Evolutionary conservation across 805 yeast genomes (phyloP).

Genomic region (Monosporozyma unispora): DNA sequence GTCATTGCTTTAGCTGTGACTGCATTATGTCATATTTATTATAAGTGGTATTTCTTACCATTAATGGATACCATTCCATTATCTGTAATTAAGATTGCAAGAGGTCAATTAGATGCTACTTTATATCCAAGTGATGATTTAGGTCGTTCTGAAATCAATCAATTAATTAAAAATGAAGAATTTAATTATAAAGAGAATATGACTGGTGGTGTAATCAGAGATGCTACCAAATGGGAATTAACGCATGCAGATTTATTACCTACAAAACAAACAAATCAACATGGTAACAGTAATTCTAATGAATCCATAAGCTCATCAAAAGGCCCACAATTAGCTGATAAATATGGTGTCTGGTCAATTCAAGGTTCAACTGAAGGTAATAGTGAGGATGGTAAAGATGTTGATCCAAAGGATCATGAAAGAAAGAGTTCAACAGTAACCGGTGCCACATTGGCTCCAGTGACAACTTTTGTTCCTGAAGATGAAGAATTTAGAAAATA

Average conservation of each 20-base stretch:
- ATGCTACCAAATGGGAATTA: slow-evolving; percentile 24
- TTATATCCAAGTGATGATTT: slow-evolving; percentile 55
- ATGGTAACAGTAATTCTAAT: background rate
- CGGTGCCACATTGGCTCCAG: slow-evolving; percentile 1
- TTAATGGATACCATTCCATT: slow-evolving; percentile 62
- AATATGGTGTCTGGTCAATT: background rate
- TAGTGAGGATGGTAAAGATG: slow-evolving; percentile 1
- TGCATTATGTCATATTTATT: slow-evolving; percentile 47
- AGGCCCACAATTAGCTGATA: background rate
- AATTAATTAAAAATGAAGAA: slow-evolving; percentile 36
- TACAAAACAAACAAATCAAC: slow-evolving; percentile 8
- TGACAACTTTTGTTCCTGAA: slow-evolving; percentile 22
- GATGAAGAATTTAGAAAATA: slow-evolving; percentile 21
- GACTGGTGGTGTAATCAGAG: slow-evolving; percentile 22
- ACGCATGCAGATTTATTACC: slow-evolving; percentile 24
- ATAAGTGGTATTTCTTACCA: slow-evolving; percentile 52
- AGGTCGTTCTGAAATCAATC: slow-evolving; percentile 49
- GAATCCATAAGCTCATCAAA: background rate
- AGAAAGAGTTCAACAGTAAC: slow-evolving; percentile 6
- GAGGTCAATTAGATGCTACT: slow-evolving; percentile 32
- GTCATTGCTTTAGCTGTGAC: slow-evolving; percentile 51
- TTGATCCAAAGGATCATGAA: background rate
- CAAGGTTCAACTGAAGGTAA: slow-evolving; percentile 1
- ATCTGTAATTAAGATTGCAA: slow-evolving; percentile 38
- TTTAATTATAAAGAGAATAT: slow-evolving; percentile 16